Percentiles rank a stretch among this genome's conserved stretches.
These are phyloP conservation scores for Ammopiptanthus mongolicus DNA, from an alignment of 306 rosid species.

Conservation along the genomic window DNA sequence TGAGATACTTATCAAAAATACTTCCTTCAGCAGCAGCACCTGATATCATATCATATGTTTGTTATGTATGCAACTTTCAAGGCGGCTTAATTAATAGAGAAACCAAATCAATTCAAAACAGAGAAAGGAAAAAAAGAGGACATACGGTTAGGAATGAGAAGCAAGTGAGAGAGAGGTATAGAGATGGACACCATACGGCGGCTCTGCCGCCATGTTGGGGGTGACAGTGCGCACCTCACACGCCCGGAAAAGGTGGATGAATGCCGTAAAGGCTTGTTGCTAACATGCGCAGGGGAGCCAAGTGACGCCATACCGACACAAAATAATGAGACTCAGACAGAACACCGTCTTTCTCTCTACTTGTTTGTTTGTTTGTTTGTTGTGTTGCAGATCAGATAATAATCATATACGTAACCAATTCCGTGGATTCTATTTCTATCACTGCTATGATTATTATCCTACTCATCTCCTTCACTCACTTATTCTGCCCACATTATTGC, in stretches of 20 bases:
- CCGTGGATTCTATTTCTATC: not conserved
- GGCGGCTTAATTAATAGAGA: not conserved
- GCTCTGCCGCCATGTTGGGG: constrained; percentile 52
- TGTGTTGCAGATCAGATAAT: too few relatives aligned
- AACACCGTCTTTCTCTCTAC: too few relatives aligned
- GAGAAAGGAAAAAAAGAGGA: not conserved
- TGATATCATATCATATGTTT: constrained; percentile 7
- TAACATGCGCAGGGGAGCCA: constrained; percentile 37
- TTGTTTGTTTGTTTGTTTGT: too few relatives aligned
- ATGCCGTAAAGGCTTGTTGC: constrained; percentile 22
- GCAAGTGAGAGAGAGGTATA: constrained; percentile 47
- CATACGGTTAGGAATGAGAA: constrained; percentile 53
- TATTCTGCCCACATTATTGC: not conserved
- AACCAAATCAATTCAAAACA: too few relatives aligned
- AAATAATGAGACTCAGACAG: too few relatives aligned
- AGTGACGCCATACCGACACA: constrained; percentile 43
- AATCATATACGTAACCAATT: not conserved
- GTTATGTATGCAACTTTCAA: not conserved
- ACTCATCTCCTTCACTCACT: constrained; percentile 10
- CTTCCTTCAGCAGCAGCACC: constrained; percentile 57
- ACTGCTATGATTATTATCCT: constrained; percentile 7
- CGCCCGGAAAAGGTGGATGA: not conserved
- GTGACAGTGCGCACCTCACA: constrained; percentile 49
- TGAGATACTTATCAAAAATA: constrained; percentile 63
- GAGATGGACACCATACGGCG: constrained; percentile 66